phyloP scores from a whole-genome alignment of 2,329 filamentous ascomycete genomes.

The Dactylellina cionopaga region DNA sequence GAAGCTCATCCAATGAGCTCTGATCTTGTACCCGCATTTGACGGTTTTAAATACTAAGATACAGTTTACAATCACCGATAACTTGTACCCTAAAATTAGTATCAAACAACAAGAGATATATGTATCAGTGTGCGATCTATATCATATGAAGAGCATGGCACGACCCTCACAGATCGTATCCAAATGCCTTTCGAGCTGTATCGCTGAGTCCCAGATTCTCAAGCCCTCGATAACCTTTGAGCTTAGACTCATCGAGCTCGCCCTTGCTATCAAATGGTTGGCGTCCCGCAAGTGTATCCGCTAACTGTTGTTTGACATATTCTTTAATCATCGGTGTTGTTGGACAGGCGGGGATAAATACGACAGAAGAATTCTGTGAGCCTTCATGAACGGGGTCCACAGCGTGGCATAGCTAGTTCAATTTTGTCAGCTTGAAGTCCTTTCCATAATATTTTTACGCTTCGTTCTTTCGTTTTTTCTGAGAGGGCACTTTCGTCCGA shows the following conservation, averaged over 20 bases:
- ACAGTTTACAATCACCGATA: no score
- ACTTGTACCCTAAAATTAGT: no score
- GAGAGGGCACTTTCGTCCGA: no score
- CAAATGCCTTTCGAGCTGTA: slow-evolving; percentile 42
- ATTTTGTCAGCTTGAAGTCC: background rate
- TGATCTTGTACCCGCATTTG: no score
- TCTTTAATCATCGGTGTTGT: slow-evolving; percentile 58
- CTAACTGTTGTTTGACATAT: slow-evolving; percentile 58
- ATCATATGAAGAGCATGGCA: no score
- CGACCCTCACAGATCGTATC: slow-evolving; percentile 27
- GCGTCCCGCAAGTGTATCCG: slow-evolving; percentile 56
- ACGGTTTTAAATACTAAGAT: no score
- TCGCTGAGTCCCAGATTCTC: slow-evolving; percentile 31
- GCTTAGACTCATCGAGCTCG: slow-evolving; percentile 22
- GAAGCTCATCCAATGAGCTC: no score
- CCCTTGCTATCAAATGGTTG: slow-evolving; percentile 54
- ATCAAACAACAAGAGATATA: no score
- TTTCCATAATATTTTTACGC: background rate
- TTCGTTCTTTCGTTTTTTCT: no score
- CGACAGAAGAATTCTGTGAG: slow-evolving; percentile 59
- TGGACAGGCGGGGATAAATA: slow-evolving; percentile 61
- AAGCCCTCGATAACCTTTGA: slow-evolving; percentile 36
- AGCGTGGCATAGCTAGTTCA: slow-evolving; percentile 59
- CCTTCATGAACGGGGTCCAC: slow-evolving; percentile 62
- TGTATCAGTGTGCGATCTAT: no score